These are phyloP conservation scores for Tremella yokohamensis DNA, from an alignment of 768 basidiomycete genomes.

Conservation along the genomic window DNA sequence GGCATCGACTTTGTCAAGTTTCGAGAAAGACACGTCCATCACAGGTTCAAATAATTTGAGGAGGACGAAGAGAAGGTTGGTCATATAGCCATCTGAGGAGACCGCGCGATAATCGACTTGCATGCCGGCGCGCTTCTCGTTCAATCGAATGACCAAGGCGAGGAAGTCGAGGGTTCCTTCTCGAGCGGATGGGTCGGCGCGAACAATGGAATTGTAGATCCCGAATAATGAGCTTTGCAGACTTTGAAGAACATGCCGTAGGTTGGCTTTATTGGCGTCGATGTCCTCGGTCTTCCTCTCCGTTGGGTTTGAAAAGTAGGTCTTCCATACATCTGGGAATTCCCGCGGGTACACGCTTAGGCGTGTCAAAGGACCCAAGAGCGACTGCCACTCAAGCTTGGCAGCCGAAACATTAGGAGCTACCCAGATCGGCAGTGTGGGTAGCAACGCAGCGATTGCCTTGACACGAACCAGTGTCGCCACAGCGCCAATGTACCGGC, in stretches of 20 bases:
- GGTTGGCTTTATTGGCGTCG: conserved; percentile 75
- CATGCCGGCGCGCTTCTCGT: conserved; percentile 84
- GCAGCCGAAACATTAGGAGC: conserved; percentile 37
- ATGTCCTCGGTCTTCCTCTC: conserved; percentile 69
- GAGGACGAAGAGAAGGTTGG: conserved; percentile 78
- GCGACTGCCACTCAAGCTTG: conserved; percentile 54
- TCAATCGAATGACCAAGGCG: conserved; percentile 67
- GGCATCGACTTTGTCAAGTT: conserved; percentile 90
- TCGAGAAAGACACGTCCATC: conserved; percentile 84
- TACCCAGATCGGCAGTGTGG: conserved; percentile 46
- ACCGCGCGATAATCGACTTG: conserved; percentile 82
- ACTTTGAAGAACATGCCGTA: conserved; percentile 63
- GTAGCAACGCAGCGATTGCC: conserved; percentile 67
- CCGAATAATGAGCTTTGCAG: conserved; percentile 64
- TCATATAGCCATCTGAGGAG: conserved; percentile 86
- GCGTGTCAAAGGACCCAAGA: conserved; percentile 79
- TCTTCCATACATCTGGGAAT: conserved; percentile 72
- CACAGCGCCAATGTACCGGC: conserved; percentile 75
- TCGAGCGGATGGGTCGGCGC: conserved; percentile 70
- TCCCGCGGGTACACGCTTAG: conserved; percentile 83
- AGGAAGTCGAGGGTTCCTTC: conserved; percentile 83
- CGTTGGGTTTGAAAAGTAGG: conserved; percentile 83
- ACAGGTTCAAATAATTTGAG: conserved; percentile 88
- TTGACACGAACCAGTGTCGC: conserved; percentile 77
- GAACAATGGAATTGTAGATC: conserved; percentile 81